Evolutionary conservation across 305 asterid species (phyloP).

Genomic region (Rubia balearica): DNA sequence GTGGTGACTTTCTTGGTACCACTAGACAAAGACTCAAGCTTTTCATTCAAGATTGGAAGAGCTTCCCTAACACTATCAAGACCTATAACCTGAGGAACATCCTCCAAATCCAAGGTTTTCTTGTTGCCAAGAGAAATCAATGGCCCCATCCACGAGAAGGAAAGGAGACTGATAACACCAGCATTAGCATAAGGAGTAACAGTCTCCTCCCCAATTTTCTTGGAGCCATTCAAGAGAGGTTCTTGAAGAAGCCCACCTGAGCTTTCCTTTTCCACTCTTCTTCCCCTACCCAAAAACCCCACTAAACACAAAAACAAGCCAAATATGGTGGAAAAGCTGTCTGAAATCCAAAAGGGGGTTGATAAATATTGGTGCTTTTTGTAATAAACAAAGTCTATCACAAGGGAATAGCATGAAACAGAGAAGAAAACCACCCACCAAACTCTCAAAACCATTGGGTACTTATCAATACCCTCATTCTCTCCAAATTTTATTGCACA

Average conservation of each 20-base stretch:
- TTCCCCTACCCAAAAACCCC: slow-evolving; percentile 35
- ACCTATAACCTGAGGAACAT: slow-evolving; percentile 71
- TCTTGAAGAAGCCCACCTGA: slow-evolving; percentile 29
- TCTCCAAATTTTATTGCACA: slow-evolving; percentile 20
- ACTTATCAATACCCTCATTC: slow-evolving; percentile 36
- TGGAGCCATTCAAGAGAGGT: slow-evolving; percentile 50
- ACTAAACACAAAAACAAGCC: slow-evolving; percentile 47
- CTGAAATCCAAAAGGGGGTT: slow-evolving; percentile 54
- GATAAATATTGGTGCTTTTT: slow-evolving; percentile 33
- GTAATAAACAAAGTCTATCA: slow-evolving; percentile 39
- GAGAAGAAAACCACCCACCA: slow-evolving; percentile 65
- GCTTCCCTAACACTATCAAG: slow-evolving; percentile 53
- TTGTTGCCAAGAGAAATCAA: slow-evolving; percentile 59
- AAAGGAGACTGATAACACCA: slow-evolving; percentile 42
- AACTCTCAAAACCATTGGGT: slow-evolving; percentile 51
- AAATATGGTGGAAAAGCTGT: slow-evolving; percentile 33
- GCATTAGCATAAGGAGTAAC: slow-evolving; percentile 72
- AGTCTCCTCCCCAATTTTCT: slow-evolving; percentile 48
- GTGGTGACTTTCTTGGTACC: slow-evolving; percentile 45
- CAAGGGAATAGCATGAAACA: slow-evolving; percentile 61
- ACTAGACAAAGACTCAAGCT: slow-evolving; percentile 37
- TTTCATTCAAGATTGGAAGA: slow-evolving; percentile 42
- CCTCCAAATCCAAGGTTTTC: slow-evolving; percentile 70
- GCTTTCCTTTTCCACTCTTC: slow-evolving; percentile 16
- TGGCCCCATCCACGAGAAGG: slow-evolving; percentile 76